Percentiles rank a stretch among this genome's conserved stretches.
phyloP scores from a whole-genome alignment of 441 rosid species.

The Biscutella laevigata region DNA sequence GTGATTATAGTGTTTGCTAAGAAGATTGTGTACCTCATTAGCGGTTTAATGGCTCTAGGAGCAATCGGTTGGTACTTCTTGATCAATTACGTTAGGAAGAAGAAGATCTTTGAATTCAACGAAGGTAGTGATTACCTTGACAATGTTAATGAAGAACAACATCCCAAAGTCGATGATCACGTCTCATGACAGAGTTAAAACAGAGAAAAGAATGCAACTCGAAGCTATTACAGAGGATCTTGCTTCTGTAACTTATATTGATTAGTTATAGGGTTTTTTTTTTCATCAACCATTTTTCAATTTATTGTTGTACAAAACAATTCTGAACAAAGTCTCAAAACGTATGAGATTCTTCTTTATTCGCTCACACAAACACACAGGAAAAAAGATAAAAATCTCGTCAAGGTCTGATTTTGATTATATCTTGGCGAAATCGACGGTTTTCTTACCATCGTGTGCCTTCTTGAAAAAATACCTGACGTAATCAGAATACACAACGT shows the following conservation, averaged over 20 bases:
- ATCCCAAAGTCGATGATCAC: slow-evolving; percentile 1
- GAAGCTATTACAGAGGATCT: neutral
- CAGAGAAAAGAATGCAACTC: neutral
- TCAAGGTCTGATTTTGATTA: slow-evolving; percentile 5
- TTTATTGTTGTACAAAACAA: slow-evolving; percentile 1
- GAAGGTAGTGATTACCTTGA: slow-evolving; percentile 16
- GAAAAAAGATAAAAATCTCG: neutral
- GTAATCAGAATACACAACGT: slow-evolving; percentile 35
- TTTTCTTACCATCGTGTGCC: slow-evolving; percentile 30
- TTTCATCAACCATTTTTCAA: no score
- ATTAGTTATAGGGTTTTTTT: neutral
- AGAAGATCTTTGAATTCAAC: slow-evolving; percentile 37
- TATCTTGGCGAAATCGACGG: slow-evolving; percentile 26
- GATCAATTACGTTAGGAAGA: slow-evolving; percentile 45
- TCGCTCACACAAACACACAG: slow-evolving; percentile 12
- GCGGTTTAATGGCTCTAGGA: slow-evolving; percentile 47
- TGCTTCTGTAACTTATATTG: neutral
- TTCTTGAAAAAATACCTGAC: slow-evolving; percentile 32
- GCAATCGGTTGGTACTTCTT: slow-evolving; percentile 58
- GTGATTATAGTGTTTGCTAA: slow-evolving; percentile 54
- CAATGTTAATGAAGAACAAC: slow-evolving; percentile 10
- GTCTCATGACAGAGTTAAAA: slow-evolving; percentile 1
- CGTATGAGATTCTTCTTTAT: no score
- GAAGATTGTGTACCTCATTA: slow-evolving; percentile 44
- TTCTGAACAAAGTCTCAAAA: no score